phyloP scores from a whole-genome alignment of 768 basidiomycete species.

The Tylopilus rubrobrunneus region DNA sequence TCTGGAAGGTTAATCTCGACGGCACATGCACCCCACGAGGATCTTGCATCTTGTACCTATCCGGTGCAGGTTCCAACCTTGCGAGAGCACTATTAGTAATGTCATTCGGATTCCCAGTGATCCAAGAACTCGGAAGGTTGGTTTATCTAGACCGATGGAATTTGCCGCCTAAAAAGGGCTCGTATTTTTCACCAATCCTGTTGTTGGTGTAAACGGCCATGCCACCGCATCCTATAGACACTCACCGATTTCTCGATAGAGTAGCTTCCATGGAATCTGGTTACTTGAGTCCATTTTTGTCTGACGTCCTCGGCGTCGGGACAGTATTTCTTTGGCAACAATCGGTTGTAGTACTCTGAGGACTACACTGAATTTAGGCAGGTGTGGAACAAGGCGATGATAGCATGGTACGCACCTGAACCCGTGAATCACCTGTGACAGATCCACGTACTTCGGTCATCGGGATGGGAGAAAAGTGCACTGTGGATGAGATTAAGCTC shows the following conservation, averaged over 20 bases:
- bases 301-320: constrained; percentile 35
- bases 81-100: no score
- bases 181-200: no score
- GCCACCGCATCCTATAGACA: not conserved
- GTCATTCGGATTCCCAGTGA: no score
- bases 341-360: constrained; percentile 73
- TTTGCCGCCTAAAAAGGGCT: no score
- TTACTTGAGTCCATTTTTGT: constrained; percentile 46
- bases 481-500: constrained; percentile 69
- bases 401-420: constrained; percentile 43
- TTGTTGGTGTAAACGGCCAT: no score
- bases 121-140: no score
- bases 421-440: constrained; percentile 97
- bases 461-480: constrained; percentile 49
- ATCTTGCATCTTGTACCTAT: no score
- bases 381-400: not conserved
- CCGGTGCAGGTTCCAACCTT: no score
- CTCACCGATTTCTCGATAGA: constrained; percentile 69
- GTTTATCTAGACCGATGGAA: no score
- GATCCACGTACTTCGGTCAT: constrained; percentile 96
- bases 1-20: no score
- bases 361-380: constrained; percentile 49
- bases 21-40: no score
- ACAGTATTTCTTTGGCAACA: constrained; percentile 52
- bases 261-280: constrained; percentile 54